phyloP scores from a whole-genome alignment of 352 stramenopile genomes.

The Phytophthora rubi region DNA sequence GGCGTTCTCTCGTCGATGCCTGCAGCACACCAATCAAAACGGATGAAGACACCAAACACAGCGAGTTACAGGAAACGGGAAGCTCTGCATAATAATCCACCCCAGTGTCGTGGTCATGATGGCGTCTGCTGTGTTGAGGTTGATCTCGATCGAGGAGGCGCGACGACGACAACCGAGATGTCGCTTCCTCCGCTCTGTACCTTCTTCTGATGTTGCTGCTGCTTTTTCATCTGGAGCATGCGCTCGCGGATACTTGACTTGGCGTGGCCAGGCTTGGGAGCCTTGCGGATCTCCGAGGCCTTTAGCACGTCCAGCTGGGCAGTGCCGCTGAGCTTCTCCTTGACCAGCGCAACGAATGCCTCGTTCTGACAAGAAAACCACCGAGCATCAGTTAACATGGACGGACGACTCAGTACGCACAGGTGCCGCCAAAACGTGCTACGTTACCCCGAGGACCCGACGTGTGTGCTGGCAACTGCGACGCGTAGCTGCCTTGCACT shows the following conservation, averaged over 20 bases:
- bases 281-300: conserved; percentile 56
- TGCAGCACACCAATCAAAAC: neutral
- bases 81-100: conserved; percentile 29
- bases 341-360: conserved; percentile 60
- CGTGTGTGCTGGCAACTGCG: conserved; percentile 58
- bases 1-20: neutral
- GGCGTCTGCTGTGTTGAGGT: conserved; percentile 23
- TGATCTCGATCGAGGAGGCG: conserved; percentile 22
- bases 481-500: conserved; percentile 67
- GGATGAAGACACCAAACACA: conserved; percentile 12
- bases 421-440: neutral
- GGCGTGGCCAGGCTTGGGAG: conserved; percentile 32
- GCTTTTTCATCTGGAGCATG: conserved; percentile 63
- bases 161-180: conserved; percentile 36
- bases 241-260: conserved; percentile 63
- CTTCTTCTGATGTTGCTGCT: conserved; percentile 40
- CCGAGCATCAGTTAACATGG: neutral
- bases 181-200: conserved; percentile 38
- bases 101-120: conserved; percentile 37
- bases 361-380: conserved; percentile 41
- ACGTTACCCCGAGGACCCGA: conserved; percentile 53
- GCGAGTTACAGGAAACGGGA: conserved; percentile 32
- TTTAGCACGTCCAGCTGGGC: conserved; percentile 70
- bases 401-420: neutral
- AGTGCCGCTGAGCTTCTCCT: conserved; percentile 60